These are phyloP conservation scores for Sedum album DNA, from an alignment of 164 flowering plant species.

Conservation along the genomic window DNA sequence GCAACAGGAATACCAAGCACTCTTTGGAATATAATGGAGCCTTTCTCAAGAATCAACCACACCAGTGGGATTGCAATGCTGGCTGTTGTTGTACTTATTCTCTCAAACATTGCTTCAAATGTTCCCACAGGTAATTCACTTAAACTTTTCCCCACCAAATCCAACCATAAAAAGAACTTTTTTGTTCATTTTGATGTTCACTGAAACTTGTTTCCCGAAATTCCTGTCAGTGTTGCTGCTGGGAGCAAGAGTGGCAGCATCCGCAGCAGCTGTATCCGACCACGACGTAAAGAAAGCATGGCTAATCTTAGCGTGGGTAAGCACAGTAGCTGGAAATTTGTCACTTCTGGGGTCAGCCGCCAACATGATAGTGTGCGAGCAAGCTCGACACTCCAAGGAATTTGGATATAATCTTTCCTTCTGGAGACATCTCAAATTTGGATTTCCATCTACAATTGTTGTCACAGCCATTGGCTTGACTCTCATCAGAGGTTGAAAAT, in stretches of 20 bases:
- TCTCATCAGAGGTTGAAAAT: constrained; percentile 42
- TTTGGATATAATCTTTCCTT: constrained; percentile 46
- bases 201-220: constrained; percentile 2
- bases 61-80: constrained; percentile 26
- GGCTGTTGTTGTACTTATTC: constrained; percentile 25
- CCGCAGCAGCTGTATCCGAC: constrained; percentile 46
- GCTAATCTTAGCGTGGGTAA: constrained; percentile 71
- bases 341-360: constrained; percentile 73
- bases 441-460: constrained; percentile 63
- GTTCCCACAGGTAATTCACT: constrained; percentile 33
- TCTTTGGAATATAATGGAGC: constrained; percentile 36
- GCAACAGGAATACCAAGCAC: constrained; percentile 38
- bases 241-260: constrained; percentile 60
- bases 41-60: constrained; percentile 25
- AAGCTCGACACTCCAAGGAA: constrained; percentile 39
- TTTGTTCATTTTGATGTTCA: not conserved
- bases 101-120: constrained; percentile 41
- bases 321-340: constrained; percentile 74
- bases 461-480: constrained; percentile 53
- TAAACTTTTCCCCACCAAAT: too few species aligned
- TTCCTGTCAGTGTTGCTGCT: constrained; percentile 42
- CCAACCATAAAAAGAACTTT: too few species aligned
- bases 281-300: constrained; percentile 52
- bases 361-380: constrained; percentile 75
- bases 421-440: constrained; percentile 59